Evolutionary conservation across 1,139 yeast species (phyloP), one percentile per base, ranked within the genome.

Genomic region (Debaryomyces fabryi): DNA sequence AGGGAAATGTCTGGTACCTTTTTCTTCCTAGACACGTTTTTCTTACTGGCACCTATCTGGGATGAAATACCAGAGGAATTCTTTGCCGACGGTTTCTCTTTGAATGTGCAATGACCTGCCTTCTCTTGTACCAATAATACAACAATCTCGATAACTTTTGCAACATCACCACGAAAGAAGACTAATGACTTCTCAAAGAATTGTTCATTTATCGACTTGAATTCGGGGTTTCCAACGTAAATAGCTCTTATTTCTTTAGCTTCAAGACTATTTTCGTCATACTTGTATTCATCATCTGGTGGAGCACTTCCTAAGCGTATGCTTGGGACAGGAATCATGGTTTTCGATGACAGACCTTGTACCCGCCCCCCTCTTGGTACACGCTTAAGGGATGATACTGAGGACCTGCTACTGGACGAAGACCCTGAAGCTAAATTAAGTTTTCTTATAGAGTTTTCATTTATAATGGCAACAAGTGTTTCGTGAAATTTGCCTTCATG

Each of bases 161-260:
- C 59, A 25, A 69, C 57, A 49, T 79, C 71, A 1, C 81, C 82
- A 23, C 66, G 53, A 51, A 69, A 76, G 55, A 72, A 74, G 18
- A 56, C 63, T 20, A 80, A 50, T 1, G 78, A 73, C 36, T 64
- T 60, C 13, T 61, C 56, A 21, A 74, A 60, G 50, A 81, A 79
- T 2, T 49, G 49, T n/a, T 62, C 58, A 38, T 63, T 59, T 6
- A 74, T 49, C 4, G 46, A 47, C 33, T 57, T 50, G 25, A 74
- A 51, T 27, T 56, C 59, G 1, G 57, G 52, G 44, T 71, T 71
- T 10, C 53, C 48, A 13, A 54, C 39, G 38, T 59, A 60, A 8
- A 67, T 34, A 1, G 48, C 50, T 27, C 52, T 49, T 30, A 68
- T 52, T 24, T 64, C 64, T 35, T 45, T 44, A 8, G 56, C 52